Evolutionary conservation across 1,139 yeast species (phyloP), one percentile per base, ranked within the genome.

Genomic region (Casaregolazyma suthepensis): DNA sequence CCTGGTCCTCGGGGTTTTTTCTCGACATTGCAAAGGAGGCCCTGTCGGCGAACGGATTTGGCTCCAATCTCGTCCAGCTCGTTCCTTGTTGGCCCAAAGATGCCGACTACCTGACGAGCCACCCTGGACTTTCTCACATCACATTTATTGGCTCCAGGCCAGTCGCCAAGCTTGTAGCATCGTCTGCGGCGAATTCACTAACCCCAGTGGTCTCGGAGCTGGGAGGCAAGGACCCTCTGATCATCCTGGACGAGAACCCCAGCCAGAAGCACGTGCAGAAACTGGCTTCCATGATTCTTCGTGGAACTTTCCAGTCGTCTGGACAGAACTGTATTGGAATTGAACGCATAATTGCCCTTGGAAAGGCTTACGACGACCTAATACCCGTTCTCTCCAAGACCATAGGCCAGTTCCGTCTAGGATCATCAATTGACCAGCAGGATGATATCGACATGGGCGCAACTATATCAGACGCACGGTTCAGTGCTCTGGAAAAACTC

Each of bases 281-380:
- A 0, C 75, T 93, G 44, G 82, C 96, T 0, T 87, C 96, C 5
- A 83, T 89, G 31, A 78, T 93, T 43, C 79, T 93, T 84, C 78
- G 99, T 66, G 99, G 98, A 26, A 85, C 96, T 0, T 93, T 90
- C 74, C 99, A 93, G 71, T 87, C 96, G 55, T 88, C 96, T 0
- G 99, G 99, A 9, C 99, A 93, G 69, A 93, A 93, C 67, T 93
- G 99, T 72, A 93, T 93, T 66, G 98, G 99, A 46, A 87, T 93
- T 54, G 99, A 93, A 71, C 77, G 99, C 58, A 96, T 93, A 2
- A 85, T 93, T 58, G 89, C 90, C 47, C 75, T 83, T 53, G 86
- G 84, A 2, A 73, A 75, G 48, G 80, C 82, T 40, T 91, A 93
- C 69, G 83, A 81, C 31, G 65, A 71, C 46, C 71, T 93, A 46